Base-by-base conservation (phyloP, 805 yeast species). In the Hanseniaspora taiwanica region DNA sequence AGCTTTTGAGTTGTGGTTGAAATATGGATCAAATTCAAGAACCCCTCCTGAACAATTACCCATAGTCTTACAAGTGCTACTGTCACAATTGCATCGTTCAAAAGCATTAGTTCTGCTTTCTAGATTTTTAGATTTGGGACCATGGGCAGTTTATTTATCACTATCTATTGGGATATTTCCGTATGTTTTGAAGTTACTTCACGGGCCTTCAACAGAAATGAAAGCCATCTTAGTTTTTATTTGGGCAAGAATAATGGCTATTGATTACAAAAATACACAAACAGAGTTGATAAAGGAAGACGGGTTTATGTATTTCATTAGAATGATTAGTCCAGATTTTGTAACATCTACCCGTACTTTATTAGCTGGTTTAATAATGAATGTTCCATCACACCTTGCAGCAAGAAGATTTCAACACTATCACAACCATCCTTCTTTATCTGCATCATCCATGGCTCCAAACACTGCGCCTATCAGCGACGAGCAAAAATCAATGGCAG, bases 181-280 rank as follows among this genome's bases (percentile, higher is more conserved):
- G 0, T 91, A 91, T 54, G 94, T 91, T 24, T 65, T 89, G 40
- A 85, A 87, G 51, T 68, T 91, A 18, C 63, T 91, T 25, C 97
- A 89, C 55, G 79, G 93, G 44, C 97, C 97, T 0, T 96, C 97
- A 0, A 93, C 84, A 21, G 97, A 91, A 53, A 66, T 91, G 44
- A 86, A 86, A 52, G 97, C 97, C 0, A 94, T 89, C 3, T 62
- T 91, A 42, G 91, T 91, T 1, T 91, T 89, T 52, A 91, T 91
- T 40, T 91, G 98, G 98, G 95, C 97, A 1, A 69, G 97, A 48
- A 85, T 91, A 18, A 85, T 91, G 91, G 87, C 96, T 2, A 93
- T 91, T 19, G 97, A 89, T 59, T 80, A 81, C 56, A 72, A 75
- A 47, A 80, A 81, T 52, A 84, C 95, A 3, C 98, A 91, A 57